A percentile compares a stretch with the other conserved stretches of the same genome.
phyloP scores from a whole-genome alignment of 1,284 basidiomycete genomes.

The Singerocomus inundabilis region DNA sequence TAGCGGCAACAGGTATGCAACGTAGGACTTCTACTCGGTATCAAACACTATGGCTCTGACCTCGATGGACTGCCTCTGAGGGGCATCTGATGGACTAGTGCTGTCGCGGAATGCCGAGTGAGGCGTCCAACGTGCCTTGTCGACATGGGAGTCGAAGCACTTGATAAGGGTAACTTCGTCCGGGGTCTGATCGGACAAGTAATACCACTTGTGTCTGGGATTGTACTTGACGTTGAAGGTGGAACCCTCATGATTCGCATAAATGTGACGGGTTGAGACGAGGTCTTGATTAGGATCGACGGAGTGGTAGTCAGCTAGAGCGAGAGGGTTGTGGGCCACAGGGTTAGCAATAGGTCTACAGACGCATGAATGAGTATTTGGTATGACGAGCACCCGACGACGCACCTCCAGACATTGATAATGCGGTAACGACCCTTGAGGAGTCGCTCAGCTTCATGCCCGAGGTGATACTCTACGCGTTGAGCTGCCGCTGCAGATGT shows the following conservation, averaged over 20 bases:
- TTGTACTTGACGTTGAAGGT: slow-evolving; percentile 32
- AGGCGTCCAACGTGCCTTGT: slow-evolving; percentile 43
- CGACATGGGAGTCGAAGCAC: slow-evolving; percentile 44
- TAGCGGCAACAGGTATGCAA: background rate
- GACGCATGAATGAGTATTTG: background rate
- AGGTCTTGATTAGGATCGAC: slow-evolving; percentile 17
- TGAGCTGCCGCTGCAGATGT: slow-evolving; percentile 38
- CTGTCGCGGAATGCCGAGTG: slow-evolving; percentile 47
- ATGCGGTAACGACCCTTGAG: slow-evolving; percentile 46
- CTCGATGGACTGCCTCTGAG: slow-evolving; percentile 34
- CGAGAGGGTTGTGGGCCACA: slow-evolving; percentile 31
- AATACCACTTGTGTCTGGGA: slow-evolving; percentile 49
- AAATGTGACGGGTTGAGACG: slow-evolving; percentile 15
- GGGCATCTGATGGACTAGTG: slow-evolving; percentile 39
- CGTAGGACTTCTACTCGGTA: slow-evolving; percentile 13
- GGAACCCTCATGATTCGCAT: slow-evolving; percentile 11
- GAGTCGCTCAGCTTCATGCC: slow-evolving; percentile 39
- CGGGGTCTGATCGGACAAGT: slow-evolving; percentile 44
- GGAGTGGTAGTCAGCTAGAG: slow-evolving; percentile 19
- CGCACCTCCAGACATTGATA: slow-evolving; percentile 52
- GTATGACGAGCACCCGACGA: background rate
- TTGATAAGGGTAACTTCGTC: slow-evolving; percentile 51
- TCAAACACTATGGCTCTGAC: slow-evolving; percentile 30
- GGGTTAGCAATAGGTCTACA: slow-evolving; percentile 42
- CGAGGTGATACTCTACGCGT: slow-evolving; percentile 41